Evolutionary conservation across 2,329 filamentous ascomycete genomes (phyloP).

Genomic region (Cephalotrichum gorgonifer): DNA sequence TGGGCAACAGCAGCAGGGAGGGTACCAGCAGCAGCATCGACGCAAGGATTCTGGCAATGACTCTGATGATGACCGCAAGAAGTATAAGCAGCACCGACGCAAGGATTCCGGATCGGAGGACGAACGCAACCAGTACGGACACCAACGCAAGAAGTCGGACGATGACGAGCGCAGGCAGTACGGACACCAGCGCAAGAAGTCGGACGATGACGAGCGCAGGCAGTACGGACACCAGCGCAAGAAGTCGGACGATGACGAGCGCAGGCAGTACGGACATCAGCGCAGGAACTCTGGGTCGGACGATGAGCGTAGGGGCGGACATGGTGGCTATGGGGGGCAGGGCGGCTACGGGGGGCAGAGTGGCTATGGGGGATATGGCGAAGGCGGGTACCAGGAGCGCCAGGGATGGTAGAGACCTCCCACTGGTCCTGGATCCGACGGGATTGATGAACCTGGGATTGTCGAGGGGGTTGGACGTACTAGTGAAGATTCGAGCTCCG

Average conservation of each 20-base stretch:
- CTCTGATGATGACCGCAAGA: background rate
- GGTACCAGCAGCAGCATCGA: background rate
- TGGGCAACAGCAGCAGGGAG: background rate
- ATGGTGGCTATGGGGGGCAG: background rate
- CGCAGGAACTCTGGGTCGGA: background rate
- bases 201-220: background rate
- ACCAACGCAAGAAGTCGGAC: constrained; percentile 9
- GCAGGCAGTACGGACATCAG: background rate
- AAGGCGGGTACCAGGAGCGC: background rate
- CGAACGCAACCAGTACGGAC: constrained; percentile 11
- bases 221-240: background rate
- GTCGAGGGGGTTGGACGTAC: background rate
- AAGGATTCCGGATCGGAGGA: constrained; percentile 5
- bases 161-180: background rate
- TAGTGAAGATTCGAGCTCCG: background rate
- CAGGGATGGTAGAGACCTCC: constrained; percentile 2
- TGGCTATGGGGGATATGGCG: background rate
- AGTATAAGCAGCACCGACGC: background rate
- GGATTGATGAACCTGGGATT: background rate
- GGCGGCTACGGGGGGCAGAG: background rate
- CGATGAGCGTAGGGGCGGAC: background rate
- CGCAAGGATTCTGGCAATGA: background rate
- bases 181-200: background rate
- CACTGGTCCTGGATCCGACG: background rate
- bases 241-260: background rate